Conservation (phyloP, 352 stramenopile genomes). For the Phytophthora megakarya region DNA sequence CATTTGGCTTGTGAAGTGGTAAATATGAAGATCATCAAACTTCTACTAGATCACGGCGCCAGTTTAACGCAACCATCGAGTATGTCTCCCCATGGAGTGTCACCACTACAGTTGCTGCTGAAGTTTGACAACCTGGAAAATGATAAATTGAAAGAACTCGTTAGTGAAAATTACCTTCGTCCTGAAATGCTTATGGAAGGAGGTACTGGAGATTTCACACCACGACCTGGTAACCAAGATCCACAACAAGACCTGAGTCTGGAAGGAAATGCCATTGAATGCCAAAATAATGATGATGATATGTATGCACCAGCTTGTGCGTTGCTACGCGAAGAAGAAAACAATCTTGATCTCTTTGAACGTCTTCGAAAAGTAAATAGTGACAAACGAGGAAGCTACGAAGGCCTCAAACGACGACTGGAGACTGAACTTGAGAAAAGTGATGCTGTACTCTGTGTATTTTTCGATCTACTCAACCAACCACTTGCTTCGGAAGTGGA, state of each 20-base stretch:
- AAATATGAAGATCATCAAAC: constrained; percentile 50
- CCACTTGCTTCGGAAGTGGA: neutral
- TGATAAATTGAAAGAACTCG: constrained; percentile 49
- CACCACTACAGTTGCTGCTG: constrained; percentile 56
- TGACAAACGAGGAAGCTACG: constrained; percentile 14
- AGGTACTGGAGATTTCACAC: constrained; percentile 1
- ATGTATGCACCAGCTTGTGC: constrained; percentile 39
- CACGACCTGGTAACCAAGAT: neutral
- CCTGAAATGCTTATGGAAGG: constrained; percentile 53
- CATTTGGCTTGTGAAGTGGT: constrained; percentile 67
- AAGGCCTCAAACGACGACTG: constrained; percentile 33
- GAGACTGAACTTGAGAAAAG: constrained; percentile 54
- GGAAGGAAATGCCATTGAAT: neutral
- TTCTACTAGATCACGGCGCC: constrained; percentile 57
- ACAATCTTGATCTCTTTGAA: constrained; percentile 54
- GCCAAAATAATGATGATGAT: constrained; percentile 21
- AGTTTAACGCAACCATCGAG: constrained; percentile 60
- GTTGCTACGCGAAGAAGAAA: constrained; percentile 57
- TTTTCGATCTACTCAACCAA: constrained; percentile 43
- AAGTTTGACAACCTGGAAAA: constrained; percentile 56
- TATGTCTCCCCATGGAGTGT: constrained; percentile 41
- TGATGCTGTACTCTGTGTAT: constrained; percentile 42
- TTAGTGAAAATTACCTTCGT: constrained; percentile 43
- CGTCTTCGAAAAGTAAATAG: constrained; percentile 41
- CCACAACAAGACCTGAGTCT: neutral